Evolutionary conservation across 2,329 filamentous ascomycete genomes (phyloP), one percentile per base, ranked within the genome.

Genomic region (Lojkania enalia): DNA sequence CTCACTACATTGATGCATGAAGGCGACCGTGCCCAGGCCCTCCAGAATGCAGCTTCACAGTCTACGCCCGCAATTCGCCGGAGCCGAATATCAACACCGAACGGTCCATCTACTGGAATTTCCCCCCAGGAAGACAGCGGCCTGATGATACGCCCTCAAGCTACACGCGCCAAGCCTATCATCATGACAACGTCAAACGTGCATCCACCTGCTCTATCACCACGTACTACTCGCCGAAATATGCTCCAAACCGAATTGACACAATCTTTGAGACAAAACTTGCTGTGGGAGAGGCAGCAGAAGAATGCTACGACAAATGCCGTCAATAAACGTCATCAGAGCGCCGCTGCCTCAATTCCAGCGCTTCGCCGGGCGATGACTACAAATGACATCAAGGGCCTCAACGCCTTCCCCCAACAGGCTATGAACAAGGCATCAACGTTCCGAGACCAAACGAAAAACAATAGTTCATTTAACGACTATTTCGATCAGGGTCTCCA

Each of bases 241-340:
- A 99, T 99, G 94, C 80, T 99, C 44, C 87, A 89, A 6, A 95
- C 89, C 0, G 94, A 99, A 74, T 77, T 99, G 42, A 96, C 92
- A 2, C 90, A 96, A 67, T 95, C 90, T 16, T 83, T 99, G 3
- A 84, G 94, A 16, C 88, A 90, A 58, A 88, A 96, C 60, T 84
- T 99, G 13, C 81, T 97, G 13, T 95, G 90, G 88, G 94, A 99
- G 70, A 86, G 94, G 40, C 90, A 95, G 64, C 92, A 97, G 66
- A 95, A 94, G 79, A 90, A 89, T 47, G 87, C 88, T 23, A 92
- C 90, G 5, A 88, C 86, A 60, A 91, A 92, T 53, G 90, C 91
- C 1, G 88, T 92, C 42, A 79, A 96, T 46, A 95, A 96, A 77
- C 84, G 92, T 51, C 81, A 90, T 48, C 90, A 96, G 67, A 96